Evolutionary conservation across 2,329 filamentous ascomycete genomes (phyloP), one percentile per base, ranked within the genome.

Genomic region (Dactylellina drechsleri): DNA sequence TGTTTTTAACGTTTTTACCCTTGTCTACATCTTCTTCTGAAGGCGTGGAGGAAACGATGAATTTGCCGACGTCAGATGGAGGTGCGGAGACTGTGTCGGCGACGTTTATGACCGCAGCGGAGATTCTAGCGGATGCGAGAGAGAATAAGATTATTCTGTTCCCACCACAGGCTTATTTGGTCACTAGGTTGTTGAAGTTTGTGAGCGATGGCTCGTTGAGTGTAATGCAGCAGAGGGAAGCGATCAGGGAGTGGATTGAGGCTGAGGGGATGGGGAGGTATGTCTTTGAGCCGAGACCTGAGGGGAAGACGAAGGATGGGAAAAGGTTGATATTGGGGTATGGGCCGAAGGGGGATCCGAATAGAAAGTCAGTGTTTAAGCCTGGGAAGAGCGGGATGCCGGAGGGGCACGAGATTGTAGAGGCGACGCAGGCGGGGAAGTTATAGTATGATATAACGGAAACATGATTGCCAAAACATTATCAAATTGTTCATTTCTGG

Each of bases 1-100:
- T 98, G 94, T 99, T 98, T 82, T 82, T 98, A 10, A 97, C 97
- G 82, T 90, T 96, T 82, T 85, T 97, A 1, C 93, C 36, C 79
- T 76, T 78, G 82, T 80, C 75, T 83, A 77, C 77, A 78, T 78
- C 79, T 83, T 78, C 78, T 85, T 15, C 20, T 28, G 10, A 47
- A 18, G 4, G 40, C 16, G 26, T 60, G 20, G 47, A 45, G 6
- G 16, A 65, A n/a, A 57, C 18, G 10, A 59, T 57, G 8, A 60
- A 75, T 2, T 40, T 77, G 1, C 90, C 93, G 0, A 91, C 88
- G 0, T 86, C 86, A 75, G 92, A 94, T 79, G 91, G 91, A 23
- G 87, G 86, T 15, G 77, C 86, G 4, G 86, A 88, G 77, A 85
- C 87, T 62, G 94, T 92, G 0, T 89, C 92, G 3, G 92, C 94